Evolutionary conservation across 495 filamentous ascomycete genomes (phyloP).

Genomic region (Oidiodendron maius): DNA sequence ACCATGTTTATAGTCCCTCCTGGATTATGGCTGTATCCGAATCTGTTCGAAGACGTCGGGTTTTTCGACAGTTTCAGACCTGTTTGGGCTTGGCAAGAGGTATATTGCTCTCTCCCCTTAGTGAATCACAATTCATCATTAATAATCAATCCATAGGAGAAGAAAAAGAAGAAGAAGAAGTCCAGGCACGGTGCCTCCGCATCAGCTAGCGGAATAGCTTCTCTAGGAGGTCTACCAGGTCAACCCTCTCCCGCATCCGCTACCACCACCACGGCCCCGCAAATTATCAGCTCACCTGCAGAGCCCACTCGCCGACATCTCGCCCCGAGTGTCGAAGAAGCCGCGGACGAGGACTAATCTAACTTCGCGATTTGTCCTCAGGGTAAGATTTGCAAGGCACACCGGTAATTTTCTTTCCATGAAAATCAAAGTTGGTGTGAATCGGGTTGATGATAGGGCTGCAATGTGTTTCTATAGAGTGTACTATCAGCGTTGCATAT

Average conservation of each 20-base stretch:
- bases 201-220: slow-evolving; percentile 34
- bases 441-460: too few species aligned
- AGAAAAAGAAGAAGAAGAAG: slow-evolving; percentile 64
- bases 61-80: slow-evolving; percentile 98
- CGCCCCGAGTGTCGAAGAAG: slow-evolving; percentile 60
- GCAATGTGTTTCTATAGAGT: too few species aligned
- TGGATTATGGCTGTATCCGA: slow-evolving; percentile 96
- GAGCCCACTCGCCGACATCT: slow-evolving; percentile 44
- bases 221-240: slow-evolving; percentile 39
- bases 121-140: slow-evolving; percentile 30
- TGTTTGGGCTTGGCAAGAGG: slow-evolving; percentile 98
- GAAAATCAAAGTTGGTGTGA: too few species aligned
- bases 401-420: too few species aligned
- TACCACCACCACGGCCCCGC: slow-evolving; percentile 49
- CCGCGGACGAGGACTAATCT: slow-evolving; percentile 59
- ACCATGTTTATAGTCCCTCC: slow-evolving; percentile 82
- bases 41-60: slow-evolving; percentile 96
- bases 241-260: slow-evolving; percentile 51
- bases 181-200: slow-evolving; percentile 26
- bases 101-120: too few species aligned
- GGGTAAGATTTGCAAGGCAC: too few species aligned
- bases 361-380: too few species aligned
- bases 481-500: too few species aligned
- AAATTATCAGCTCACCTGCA: slow-evolving; percentile 40
- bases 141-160: slow-evolving; percentile 29